Conservation (phyloP, 768 basidiomycete genomes). For the Inosperma sp. region DNA sequence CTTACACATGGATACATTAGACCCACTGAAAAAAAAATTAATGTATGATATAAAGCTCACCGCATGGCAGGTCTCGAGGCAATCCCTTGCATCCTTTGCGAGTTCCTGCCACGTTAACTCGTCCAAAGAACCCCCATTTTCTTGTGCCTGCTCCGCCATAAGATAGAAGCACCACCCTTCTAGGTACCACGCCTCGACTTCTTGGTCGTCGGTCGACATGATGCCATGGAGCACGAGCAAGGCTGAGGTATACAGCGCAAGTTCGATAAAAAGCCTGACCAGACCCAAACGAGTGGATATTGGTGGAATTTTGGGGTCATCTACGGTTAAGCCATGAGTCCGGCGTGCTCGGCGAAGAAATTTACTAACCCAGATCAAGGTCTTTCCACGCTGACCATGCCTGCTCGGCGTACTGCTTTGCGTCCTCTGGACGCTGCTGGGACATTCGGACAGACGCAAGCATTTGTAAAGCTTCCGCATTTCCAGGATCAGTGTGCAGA, state of each 20-base stretch:
- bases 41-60: slow-evolving; percentile 38
- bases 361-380: slow-evolving; percentile 44
- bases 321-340: slow-evolving; percentile 30
- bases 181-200: slow-evolving; percentile 90
- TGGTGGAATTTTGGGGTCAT: slow-evolving; percentile 64
- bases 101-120: slow-evolving; percentile 73
- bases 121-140: slow-evolving; percentile 46
- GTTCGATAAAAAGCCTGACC: slow-evolving; percentile 79
- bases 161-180: slow-evolving; percentile 94
- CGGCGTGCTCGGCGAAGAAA: not conserved
- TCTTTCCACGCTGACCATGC: slow-evolving; percentile 70
- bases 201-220: slow-evolving; percentile 76
- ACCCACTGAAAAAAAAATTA: not conserved
- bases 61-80: slow-evolving; percentile 76
- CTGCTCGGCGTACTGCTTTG: slow-evolving; percentile 60
- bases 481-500: slow-evolving; percentile 65
- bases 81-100: slow-evolving; percentile 71
- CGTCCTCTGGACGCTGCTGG: slow-evolving; percentile 79
- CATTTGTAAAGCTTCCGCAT: slow-evolving; percentile 73
- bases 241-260: slow-evolving; percentile 65
- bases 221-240: slow-evolving; percentile 73
- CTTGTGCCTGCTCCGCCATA: slow-evolving; percentile 67
- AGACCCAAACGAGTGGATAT: slow-evolving; percentile 68
- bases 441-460: slow-evolving; percentile 87
- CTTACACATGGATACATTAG: slow-evolving; percentile 32